phyloP scores from a whole-genome alignment of 139 green algal species.

The Chlamydomonas sp. region DNA sequence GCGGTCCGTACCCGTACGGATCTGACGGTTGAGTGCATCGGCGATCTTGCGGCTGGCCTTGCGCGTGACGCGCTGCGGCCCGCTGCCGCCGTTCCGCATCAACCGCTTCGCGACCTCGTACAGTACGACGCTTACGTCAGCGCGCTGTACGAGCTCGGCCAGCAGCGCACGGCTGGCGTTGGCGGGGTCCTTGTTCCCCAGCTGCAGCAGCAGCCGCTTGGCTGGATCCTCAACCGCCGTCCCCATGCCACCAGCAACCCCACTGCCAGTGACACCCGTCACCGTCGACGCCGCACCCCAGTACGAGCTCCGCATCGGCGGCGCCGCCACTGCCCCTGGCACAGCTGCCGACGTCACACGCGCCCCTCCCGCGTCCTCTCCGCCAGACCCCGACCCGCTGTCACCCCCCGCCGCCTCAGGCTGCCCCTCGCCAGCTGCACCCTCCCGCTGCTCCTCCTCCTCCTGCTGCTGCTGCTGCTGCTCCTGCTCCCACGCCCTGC shows the following conservation, averaged over 20 bases:
- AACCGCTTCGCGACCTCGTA: slow-evolving; percentile 39
- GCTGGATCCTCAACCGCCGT: slow-evolving; percentile 22
- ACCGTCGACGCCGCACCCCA: background rate
- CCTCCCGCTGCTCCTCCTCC: background rate
- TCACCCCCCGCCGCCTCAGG: no score
- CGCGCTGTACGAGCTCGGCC: slow-evolving; percentile 27
- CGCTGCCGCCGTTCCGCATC: slow-evolving; percentile 22
- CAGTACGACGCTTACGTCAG: slow-evolving; percentile 35
- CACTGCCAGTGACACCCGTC: background rate
- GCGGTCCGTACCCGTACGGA: slow-evolving; percentile 9
- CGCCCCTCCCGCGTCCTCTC: no score
- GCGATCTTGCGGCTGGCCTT: background rate
- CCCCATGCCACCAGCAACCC: no score
- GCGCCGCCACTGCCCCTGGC: background rate
- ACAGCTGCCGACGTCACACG: no score
- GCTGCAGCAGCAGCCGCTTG: slow-evolving; percentile 37
- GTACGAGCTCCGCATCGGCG: background rate
- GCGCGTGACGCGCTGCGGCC: slow-evolving; percentile 7
- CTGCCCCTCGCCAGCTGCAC: no score
- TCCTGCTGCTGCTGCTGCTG: background rate
- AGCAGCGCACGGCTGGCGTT: slow-evolving; percentile 28
- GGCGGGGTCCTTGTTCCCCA: slow-evolving; percentile 22
- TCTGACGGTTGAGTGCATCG: background rate
- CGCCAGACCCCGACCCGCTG: no score
- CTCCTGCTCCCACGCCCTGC: background rate